A percentile compares a stretch with the other conserved stretches of the same genome.
Conservation (phyloP, 768 basidiomycete genomes). For the Suillus sp. region DNA sequence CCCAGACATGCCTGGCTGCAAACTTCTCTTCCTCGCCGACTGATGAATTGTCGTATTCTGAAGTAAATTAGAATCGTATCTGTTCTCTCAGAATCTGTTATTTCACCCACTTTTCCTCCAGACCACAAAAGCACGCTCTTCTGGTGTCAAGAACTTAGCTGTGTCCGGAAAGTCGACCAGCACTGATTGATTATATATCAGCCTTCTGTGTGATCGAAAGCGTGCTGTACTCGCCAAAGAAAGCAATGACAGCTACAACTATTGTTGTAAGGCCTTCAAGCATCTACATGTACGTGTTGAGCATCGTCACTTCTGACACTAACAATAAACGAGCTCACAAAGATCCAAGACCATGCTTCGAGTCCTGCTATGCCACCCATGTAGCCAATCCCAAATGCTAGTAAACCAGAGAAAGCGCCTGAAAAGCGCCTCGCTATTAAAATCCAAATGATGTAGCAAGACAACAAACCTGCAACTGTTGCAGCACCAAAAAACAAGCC, state of each 20-base stretch:
- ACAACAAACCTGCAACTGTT: constrained; percentile 48
- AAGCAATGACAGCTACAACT: constrained; percentile 52
- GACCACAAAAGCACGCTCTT: constrained; percentile 58
- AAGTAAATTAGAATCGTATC: neutral
- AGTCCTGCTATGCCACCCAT: constrained; percentile 50
- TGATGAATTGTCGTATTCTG: constrained; percentile 54
- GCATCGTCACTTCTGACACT: constrained; percentile 4
- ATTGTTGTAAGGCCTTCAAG: constrained; percentile 68
- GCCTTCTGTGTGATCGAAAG: neutral
- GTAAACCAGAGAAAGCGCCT: constrained; percentile 58
- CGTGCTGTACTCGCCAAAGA: constrained; percentile 41
- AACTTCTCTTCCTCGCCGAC: constrained; percentile 68
- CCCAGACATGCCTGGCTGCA: constrained; percentile 50
- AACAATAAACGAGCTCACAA: constrained; percentile 40
- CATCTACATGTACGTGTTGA: constrained; percentile 24
- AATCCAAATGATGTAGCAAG: neutral
- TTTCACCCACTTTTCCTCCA: constrained; percentile 53
- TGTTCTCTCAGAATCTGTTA: neutral
- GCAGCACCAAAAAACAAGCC: constrained; percentile 69
- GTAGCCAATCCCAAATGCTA: constrained; percentile 57
- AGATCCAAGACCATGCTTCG: constrained; percentile 70
- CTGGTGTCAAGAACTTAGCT: constrained; percentile 60
- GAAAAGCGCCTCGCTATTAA: neutral
- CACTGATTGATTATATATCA: constrained; percentile 35
- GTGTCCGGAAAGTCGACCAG: constrained; percentile 64